Base-by-base conservation (phyloP, 2,329 filamentous ascomycete genomes). In the Cladosporium sp. region DNA sequence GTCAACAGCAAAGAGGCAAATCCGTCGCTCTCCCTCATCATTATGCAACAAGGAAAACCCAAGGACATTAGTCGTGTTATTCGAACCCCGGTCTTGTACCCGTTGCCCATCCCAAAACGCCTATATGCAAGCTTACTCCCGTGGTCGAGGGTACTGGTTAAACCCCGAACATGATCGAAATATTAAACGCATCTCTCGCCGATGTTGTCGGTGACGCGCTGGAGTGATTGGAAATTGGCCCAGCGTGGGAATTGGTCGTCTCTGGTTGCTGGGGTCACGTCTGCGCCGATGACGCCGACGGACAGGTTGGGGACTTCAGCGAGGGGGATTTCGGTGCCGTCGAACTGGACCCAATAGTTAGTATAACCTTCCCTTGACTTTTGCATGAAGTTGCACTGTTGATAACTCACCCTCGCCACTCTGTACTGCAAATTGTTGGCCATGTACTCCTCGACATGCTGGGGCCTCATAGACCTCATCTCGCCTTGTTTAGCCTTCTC, bases 251-350 rank as follows among this genome's bases (percentile, higher is more conserved):
- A 72, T 16, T 67, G 59, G 43, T 62, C 56, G 5, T 59, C 52
- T 3, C 58, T 57, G 11, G 52, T 57, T 3, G 71, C 63, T 7
- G 70, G 69, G 40, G 63, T 55, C 33, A 73, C 65, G 47, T 67
- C 61, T 7, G 69, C 61, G 54, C 62, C 66, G 27, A 69, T 63
- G 9, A 74, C 67, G 2, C 63, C 66, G 42, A 76, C 57, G 35
- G 66, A 58, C 27, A 75, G 64, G 22, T 67, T 67, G 1, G 64
- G 59, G 6, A 70, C 60, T 20, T 67, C 51, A 12, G 62, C 59
- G 3, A 59, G 41, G 6, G 62, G 51, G n/a, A 72, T 59, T 22
- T 61, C 52, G 13, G 60, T 62, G 43, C 64, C 66, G 49, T 72
- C 65, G 40, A 66, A 64, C 70, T 72, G 46, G 9, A 43, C 3